Evolutionary conservation across 108 stramenopile species (phyloP), one percentile per base, ranked within the genome.

Genomic region (Chaetoceros tenuissimus): DNA sequence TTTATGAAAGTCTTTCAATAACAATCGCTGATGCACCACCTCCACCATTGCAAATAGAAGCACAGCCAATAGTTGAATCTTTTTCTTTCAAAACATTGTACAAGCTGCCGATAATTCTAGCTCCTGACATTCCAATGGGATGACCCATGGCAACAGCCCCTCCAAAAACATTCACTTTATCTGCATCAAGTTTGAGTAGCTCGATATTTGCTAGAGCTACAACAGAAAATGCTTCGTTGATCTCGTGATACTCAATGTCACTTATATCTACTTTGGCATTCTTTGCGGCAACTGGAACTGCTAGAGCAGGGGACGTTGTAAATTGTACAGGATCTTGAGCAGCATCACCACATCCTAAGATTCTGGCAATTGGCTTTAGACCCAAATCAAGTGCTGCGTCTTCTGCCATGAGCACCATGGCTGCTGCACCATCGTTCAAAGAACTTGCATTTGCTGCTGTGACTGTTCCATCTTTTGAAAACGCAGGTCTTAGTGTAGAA

Each of bases 1-100:
- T 45, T n/a, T n/a, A n/a, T n/a, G n/a, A n/a, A n/a, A 98, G 54
- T 52, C 95, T 87, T 76, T 98, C 97, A 51, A 99, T 68, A 29
- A 97, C 75, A 47, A 97, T 80, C 0, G 98, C 98, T 13, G 89
- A 92, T 25, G 98, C 98, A 0, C 98, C 98, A 51, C 96, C 98
- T 25, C 98, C 98, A 10, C 98, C 98, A 64, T 99, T 99, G 69
- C 98, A 99, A 49, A 99, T 99, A 24, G 86, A 87, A 18, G 98
- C 98, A 59, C 85, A 82, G 17, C 98, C 98, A 10, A 96, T 67
- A 3, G 79, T 74, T 16, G 84, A 92, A 44, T 95, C 96, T 22
- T 82, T 87, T 34, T 79, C 71, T 52, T 91, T 79, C 55, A 99
- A 68, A 18, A 90, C 95, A 31, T 68, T 67, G 55, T 82, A 77